A percentile compares a stretch with the other conserved stretches of the same genome.
Evolutionary conservation across 352 stramenopile species (phyloP).

Genomic region (Globisporangium nagaii): DNA sequence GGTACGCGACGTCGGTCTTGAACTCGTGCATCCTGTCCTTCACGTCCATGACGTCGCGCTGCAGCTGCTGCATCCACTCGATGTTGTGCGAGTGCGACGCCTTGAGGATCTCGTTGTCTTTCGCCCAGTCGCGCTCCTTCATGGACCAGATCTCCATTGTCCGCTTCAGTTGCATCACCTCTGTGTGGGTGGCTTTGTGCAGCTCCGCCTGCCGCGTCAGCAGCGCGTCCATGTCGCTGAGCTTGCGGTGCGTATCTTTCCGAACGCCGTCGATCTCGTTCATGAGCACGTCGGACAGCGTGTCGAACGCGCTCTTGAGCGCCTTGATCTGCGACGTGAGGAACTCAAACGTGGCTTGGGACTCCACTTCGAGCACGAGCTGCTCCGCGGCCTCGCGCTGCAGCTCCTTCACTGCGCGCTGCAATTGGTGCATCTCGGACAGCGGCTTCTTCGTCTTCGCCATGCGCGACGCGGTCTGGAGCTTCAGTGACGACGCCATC

Average conservation of each 20-base stretch:
- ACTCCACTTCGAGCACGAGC: conserved; percentile 71
- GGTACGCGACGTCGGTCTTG: conserved; percentile 44
- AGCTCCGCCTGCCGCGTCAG: conserved; percentile 48
- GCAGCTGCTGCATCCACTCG: conserved; percentile 85
- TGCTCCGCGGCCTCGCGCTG: conserved; percentile 73
- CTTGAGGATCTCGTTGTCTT: conserved; percentile 84
- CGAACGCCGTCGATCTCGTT: conserved; percentile 63
- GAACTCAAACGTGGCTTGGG: conserved; percentile 81
- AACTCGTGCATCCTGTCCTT: conserved; percentile 74
- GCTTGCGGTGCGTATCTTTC: conserved; percentile 57
- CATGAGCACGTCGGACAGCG: conserved; percentile 74
- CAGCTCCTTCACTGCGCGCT: conserved; percentile 68
- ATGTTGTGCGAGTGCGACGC: conserved; percentile 75
- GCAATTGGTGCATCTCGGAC: conserved; percentile 77
- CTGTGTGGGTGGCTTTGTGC: conserved; percentile 52
- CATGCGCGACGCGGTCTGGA: conserved; percentile 49
- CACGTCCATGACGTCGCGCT: conserved; percentile 73
- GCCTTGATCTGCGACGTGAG: conserved; percentile 70
- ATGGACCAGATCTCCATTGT: conserved; percentile 74
- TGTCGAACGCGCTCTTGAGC: conserved; percentile 71
- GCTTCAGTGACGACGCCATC: conserved; percentile 44
- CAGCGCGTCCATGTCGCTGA: conserved; percentile 56
- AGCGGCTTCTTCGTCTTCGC: conserved; percentile 79
- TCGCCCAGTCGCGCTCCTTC: conserved; percentile 82
- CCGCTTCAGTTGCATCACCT: conserved; percentile 71